phyloP scores from a whole-genome alignment of 768 basidiomycete species.

The Coprinopsis cinerea region DNA sequence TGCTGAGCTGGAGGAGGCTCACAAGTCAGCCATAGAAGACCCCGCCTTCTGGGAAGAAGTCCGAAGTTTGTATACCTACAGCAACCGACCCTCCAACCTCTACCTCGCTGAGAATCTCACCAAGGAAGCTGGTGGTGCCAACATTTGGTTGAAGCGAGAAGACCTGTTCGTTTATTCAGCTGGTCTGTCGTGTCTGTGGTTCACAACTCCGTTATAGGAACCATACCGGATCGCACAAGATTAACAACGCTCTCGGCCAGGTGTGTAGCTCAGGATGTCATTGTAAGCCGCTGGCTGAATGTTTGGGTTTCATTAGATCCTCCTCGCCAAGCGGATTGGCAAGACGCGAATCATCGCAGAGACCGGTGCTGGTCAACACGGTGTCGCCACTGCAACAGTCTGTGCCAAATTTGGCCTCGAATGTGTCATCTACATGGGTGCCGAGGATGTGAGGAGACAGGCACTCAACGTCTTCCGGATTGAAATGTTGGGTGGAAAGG shows the following conservation, averaged over 20 bases:
- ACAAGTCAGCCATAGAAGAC: constrained; percentile 80
- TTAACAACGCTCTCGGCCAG: constrained; percentile 98
- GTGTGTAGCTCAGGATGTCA: constrained; percentile 27
- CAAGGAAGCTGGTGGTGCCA: constrained; percentile 85
- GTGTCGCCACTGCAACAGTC: constrained; percentile 97
- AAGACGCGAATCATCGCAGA: constrained; percentile 98
- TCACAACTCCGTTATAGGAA: constrained; percentile 48
- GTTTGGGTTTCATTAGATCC: constrained; percentile 49
- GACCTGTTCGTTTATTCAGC: constrained; percentile 54
- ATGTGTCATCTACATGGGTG: constrained; percentile 97
- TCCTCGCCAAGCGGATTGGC: constrained; percentile 89
- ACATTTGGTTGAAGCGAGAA: constrained; percentile 97
- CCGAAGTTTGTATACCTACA: constrained; percentile 82
- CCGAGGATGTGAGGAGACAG: constrained; percentile 94
- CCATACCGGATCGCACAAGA: constrained; percentile 98
- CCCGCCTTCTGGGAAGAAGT: constrained; percentile 93
- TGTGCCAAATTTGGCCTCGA: constrained; percentile 95
- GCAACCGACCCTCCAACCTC: constrained; percentile 88
- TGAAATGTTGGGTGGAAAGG: constrained; percentile 93
- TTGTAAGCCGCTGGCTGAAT: neutral
- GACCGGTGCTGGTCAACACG: constrained; percentile 98
- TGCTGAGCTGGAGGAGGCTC: constrained; percentile 84
- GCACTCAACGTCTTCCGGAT: constrained; percentile 98
- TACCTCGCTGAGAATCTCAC: constrained; percentile 92
- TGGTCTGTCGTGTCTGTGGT: neutral